Evolutionary conservation across 1,284 basidiomycete genomes (phyloP).

Genomic region (Cryptococcus sp.): DNA sequence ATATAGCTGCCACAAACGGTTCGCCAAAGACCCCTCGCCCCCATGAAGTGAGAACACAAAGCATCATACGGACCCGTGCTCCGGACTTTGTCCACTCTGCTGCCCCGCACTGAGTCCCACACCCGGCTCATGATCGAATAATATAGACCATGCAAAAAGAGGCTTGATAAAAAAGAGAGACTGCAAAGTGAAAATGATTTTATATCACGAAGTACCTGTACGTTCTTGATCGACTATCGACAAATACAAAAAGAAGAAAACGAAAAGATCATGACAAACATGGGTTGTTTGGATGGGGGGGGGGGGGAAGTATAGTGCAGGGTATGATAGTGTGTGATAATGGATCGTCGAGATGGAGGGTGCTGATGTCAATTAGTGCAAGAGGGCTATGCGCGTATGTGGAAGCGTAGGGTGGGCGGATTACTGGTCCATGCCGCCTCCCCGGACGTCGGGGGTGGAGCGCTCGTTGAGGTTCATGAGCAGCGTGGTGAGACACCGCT

Average conservation of each 20-base stretch:
- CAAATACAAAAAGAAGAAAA: not conserved
- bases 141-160: too few species aligned
- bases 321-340: not conserved
- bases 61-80: too few species aligned
- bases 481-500: constrained; percentile 91
- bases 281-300: not conserved
- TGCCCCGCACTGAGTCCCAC: too few species aligned
- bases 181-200: too few species aligned
- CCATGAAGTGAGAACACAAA: too few species aligned
- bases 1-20: too few species aligned
- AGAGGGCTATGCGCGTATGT: not conserved
- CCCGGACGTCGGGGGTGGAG: not conserved
- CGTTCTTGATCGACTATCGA: too few species aligned
- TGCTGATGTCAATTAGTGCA: not conserved
- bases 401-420: not conserved
- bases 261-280: not conserved
- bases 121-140: too few species aligned
- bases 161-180: too few species aligned
- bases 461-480: constrained; percentile 71
- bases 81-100: too few species aligned
- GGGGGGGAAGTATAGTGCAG: not conserved
- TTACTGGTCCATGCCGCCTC: not conserved
- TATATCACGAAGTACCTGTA: too few species aligned
- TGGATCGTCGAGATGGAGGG: not conserved
- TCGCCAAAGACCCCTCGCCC: too few species aligned